Evolutionary conservation across 2,329 filamentous ascomycete genomes (phyloP).

Genomic region (Fusarium sp.): DNA sequence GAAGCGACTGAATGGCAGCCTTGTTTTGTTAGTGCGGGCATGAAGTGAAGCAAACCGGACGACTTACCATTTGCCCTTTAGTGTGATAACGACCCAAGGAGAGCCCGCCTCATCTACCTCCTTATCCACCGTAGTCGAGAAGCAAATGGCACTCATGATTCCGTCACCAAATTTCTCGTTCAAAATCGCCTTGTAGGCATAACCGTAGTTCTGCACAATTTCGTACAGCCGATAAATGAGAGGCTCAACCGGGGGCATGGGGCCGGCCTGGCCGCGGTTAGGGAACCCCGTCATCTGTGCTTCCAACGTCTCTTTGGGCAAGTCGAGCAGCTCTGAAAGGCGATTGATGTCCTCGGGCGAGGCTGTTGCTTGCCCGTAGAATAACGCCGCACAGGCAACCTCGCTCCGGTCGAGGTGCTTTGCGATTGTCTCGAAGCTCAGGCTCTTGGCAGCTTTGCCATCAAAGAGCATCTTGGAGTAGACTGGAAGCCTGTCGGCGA

Average conservation of each 20-base stretch:
- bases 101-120: constrained; percentile 88
- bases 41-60: neutral
- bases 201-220: constrained; percentile 97
- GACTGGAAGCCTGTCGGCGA: constrained; percentile 78
- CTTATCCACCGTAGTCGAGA: constrained; percentile 93
- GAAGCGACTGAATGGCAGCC: constrained; percentile 55
- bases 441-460: constrained; percentile 81
- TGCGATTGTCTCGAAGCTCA: constrained; percentile 86
- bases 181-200: constrained; percentile 93
- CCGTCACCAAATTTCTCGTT: constrained; percentile 97
- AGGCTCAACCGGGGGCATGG: constrained; percentile 57
- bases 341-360: constrained; percentile 77
- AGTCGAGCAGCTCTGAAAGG: constrained; percentile 76
- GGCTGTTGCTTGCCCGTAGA: constrained; percentile 89
- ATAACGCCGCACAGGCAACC: constrained; percentile 88
- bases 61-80: constrained; percentile 86
- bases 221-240: constrained; percentile 91
- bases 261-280: constrained; percentile 79
- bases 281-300: constrained; percentile 81
- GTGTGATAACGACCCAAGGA: constrained; percentile 87
- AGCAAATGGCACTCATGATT: constrained; percentile 97
- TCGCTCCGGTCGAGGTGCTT: constrained; percentile 82
- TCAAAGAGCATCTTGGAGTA: constrained; percentile 78
- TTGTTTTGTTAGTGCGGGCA: constrained; percentile 28
- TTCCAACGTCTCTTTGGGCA: constrained; percentile 71